Evolutionary conservation across 495 filamentous ascomycete genomes (phyloP), one percentile per base, ranked within the genome.

Genomic region (Massariosphaeria phaeospora): DNA sequence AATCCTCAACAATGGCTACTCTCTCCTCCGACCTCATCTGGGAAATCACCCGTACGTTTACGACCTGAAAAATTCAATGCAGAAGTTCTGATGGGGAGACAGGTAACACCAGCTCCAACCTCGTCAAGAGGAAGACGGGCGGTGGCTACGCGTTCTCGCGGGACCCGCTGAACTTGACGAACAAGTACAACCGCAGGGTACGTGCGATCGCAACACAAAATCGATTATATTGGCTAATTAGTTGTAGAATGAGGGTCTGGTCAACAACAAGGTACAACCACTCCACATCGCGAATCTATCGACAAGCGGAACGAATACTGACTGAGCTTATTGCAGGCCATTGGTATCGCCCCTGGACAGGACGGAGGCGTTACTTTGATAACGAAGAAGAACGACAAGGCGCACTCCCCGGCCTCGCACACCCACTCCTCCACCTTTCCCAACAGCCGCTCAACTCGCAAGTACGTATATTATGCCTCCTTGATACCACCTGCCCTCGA

Each of bases 181-280:
- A 96, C 83, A 76, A 85, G 72, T 84, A 96, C 73, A 83, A 79
- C 44, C 87, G 88, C 78, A 98, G 95, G 85, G 89, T 93, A 77
- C 59, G 73, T 30, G 40, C 20, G 6, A 7, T n/a, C 30, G 6
- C 18, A n/a, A 10, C 18, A 21, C 26, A 41, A 30, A 10, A 25
- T 26, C 24, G 44, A 26, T 34, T 53, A 10, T 21, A 21, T 49
- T 51, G 18, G 29, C 58, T 58, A 59, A 59, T 40, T 11, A 18
- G 11, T 12, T 29, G 23, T 27, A 66, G 88, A 82, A 95, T 73
- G 85, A 88, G 56, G 93, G 93, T 58, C 89, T 85, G 70, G 80
- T 89, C 67, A 94, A 94, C 75, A 83, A 84, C 73, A 91, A 96
- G 88, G 91, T 95, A 84, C 71, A 54, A 35, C 38, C 10, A 23